These are phyloP conservation scores for Rhynchospora tenuis DNA, from an alignment of 176 grass and related monocot species.

Conservation along the genomic window DNA sequence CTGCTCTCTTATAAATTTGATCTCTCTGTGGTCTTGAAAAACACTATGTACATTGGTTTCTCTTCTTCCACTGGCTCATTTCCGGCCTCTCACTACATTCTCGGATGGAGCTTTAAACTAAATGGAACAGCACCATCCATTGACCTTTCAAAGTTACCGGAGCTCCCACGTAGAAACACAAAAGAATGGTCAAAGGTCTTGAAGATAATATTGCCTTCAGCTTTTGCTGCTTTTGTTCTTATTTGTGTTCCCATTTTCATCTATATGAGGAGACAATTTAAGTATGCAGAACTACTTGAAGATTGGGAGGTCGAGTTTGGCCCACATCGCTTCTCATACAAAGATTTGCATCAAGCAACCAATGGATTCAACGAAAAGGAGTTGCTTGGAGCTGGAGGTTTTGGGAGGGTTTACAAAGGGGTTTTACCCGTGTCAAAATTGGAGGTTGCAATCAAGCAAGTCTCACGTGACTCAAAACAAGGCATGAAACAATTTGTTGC, in stretches of 20 bases:
- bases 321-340: constrained; percentile 72
- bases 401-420: constrained; percentile 65
- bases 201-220: constrained; percentile 29
- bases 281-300: constrained; percentile 55
- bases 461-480: constrained; percentile 59
- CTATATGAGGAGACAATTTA: constrained; percentile 29
- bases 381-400: constrained; percentile 56
- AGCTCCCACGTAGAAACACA: constrained; percentile 24
- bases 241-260: background rate
- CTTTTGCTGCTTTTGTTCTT: constrained; percentile 36
- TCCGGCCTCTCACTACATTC: constrained; percentile 37
- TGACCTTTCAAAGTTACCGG: constrained; percentile 38
- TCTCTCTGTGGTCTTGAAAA: constrained; percentile 37
- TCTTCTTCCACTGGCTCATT: constrained; percentile 51
- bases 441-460: constrained; percentile 60
- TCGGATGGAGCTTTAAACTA: constrained; percentile 70
- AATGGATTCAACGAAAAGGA: constrained; percentile 54
- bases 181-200: constrained; percentile 33
- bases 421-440: constrained; percentile 38
- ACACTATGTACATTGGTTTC: constrained; percentile 56
- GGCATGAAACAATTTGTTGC: constrained; percentile 70
- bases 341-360: constrained; percentile 55
- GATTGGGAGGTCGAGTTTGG: constrained; percentile 82
- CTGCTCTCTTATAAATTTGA: constrained; percentile 38
- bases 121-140: constrained; percentile 43